These are phyloP conservation scores for Boletus rubropictus DNA, from an alignment of 768 basidiomycete genomes.

Conservation along the genomic window DNA sequence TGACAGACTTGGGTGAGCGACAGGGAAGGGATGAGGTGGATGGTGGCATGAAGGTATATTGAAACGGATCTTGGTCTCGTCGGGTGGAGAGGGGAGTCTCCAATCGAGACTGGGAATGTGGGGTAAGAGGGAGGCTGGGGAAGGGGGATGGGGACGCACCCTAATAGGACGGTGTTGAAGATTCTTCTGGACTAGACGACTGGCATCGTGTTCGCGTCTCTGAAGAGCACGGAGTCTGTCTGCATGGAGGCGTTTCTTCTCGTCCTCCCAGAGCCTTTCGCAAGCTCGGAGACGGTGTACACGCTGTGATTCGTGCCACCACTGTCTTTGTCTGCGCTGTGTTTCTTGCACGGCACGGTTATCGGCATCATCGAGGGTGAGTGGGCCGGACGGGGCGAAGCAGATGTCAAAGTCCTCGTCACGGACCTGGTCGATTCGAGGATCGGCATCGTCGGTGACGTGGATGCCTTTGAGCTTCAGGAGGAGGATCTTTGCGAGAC, in stretches of 20 bases:
- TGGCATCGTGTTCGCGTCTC: slow-evolving; percentile 27
- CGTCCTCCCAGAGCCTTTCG: slow-evolving; percentile 45
- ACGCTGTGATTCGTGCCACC: slow-evolving; percentile 32
- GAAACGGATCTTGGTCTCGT: slow-evolving; percentile 26
- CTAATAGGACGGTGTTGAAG: slow-evolving; percentile 11
- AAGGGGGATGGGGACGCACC: slow-evolving; percentile 13
- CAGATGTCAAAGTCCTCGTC: slow-evolving; percentile 41
- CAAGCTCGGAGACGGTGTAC: slow-evolving; percentile 40
- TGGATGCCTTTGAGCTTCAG: slow-evolving; percentile 56
- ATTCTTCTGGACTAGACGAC: slow-evolving; percentile 16
- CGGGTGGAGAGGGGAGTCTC: slow-evolving; percentile 5
- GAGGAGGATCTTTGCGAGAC: slow-evolving; percentile 59
- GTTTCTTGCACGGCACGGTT: slow-evolving; percentile 36
- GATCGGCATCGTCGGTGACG: slow-evolving; percentile 53
- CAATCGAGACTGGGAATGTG: slow-evolving; percentile 12
- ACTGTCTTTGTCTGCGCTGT: slow-evolving; percentile 32
- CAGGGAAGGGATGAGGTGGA: slow-evolving; percentile 18
- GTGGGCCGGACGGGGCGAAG: slow-evolving; percentile 35
- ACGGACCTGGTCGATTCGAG: slow-evolving; percentile 55
- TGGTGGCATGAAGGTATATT: slow-evolving; percentile 31
- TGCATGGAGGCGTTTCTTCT: slow-evolving; percentile 39
- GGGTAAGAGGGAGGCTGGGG: slow-evolving; percentile 1
- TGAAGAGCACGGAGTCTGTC: slow-evolving; percentile 33
- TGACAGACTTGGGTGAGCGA: slow-evolving; percentile 14
- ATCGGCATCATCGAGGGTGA: slow-evolving; percentile 38